Evolutionary conservation across 2,329 filamentous ascomycete genomes (phyloP), one percentile per base, ranked within the genome.

Genomic region (Aspergillus bombycis): DNA sequence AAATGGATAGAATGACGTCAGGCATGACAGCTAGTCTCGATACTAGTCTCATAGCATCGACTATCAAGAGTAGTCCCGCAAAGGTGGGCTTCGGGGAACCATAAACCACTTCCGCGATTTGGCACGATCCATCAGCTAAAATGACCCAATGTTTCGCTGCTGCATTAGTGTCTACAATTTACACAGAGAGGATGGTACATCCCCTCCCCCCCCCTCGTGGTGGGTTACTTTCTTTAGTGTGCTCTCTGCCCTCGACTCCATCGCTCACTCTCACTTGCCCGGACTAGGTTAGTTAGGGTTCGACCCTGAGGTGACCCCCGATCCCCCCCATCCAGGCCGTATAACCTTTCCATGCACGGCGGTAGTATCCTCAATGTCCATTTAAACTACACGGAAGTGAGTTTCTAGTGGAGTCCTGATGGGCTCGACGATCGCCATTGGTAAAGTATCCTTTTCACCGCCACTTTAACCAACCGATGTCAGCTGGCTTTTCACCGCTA

Each of bases 401-500:
- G 9, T 52, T 32, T n/a, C 12, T 12, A 12, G 48, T 52, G 48
- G 48, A 34, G 48, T 52, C 32, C 8, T 10, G 16, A 10, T 34
- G 9, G 14, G 16, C 28, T 32, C 10, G 16, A 52, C 7, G 16
- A 52, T 52, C 28, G 48, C 28, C 21, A 32, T 52, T 52, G 26
- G 26, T 52, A 21, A 12, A 12, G 11, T 8, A 21, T 32, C n/a
- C 28, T 23, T 32, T 52, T 52, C 48, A 52, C 48, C 48, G 48
- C 48, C 28, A 52, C 48, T 52, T 52, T 32, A 32, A 32, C 21
- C 19, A 34, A 32, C 48, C 7, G 28, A 52, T 32, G 48, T 52
- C 48, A 52, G 48, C 48, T 52, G 28, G 19, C 28, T 32, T 52
- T 52, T 52, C 48, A 52, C 48, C 48, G 48, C 48, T 52, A 52